Evolutionary conservation across 2,329 filamentous ascomycete genomes (phyloP), one percentile per base, ranked within the genome.

Genomic region (Clathrospora elynae): DNA sequence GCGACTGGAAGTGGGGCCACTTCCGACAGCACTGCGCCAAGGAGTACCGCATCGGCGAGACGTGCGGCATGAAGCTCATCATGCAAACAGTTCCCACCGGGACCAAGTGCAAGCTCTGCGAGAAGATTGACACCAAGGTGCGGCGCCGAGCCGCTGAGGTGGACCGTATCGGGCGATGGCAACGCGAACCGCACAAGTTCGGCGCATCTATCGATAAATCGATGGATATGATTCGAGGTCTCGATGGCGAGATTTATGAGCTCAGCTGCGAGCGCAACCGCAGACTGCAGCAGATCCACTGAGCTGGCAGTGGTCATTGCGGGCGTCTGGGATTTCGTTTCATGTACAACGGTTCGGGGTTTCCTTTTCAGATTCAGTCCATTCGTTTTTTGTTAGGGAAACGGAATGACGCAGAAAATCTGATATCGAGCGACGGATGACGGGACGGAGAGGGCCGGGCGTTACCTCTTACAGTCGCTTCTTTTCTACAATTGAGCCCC

Each of bases 1-100:
- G 88, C 65, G 92, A 90, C 79, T 96, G 87, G 86, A 90, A 90
- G 73, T 97, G 91, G 91, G 88, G 89, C 56, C 87, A 86, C 75
- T 96, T 96, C 77, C 85, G 88, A 56, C 83, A 91, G 72, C 91
- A 95, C 70, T 97, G 92, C 80, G 86, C 87, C 72, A 90, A 90
- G 73, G 92, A 96, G 71, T 95, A 95, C 75, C 88, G 92, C 55
- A 96, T 88, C 57, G 92, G 92, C 63, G 92, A 97, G 78, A 96
- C 92, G 24, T 97, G 92, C 74, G 92, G 92, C 50, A 86, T 96
- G 75, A 95, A 90, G 75, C 82, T 96, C 53, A 85, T 96, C 66
- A 90, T 87, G 76, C 76, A 83, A 59, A 91, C 88, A 17, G 78
- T 82, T 53, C 76, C 77, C 46, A 78, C 86, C 39, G 59, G 70